phyloP scores from a whole-genome alignment of 179 eudicot species.

The Beta lomatogona region DNA sequence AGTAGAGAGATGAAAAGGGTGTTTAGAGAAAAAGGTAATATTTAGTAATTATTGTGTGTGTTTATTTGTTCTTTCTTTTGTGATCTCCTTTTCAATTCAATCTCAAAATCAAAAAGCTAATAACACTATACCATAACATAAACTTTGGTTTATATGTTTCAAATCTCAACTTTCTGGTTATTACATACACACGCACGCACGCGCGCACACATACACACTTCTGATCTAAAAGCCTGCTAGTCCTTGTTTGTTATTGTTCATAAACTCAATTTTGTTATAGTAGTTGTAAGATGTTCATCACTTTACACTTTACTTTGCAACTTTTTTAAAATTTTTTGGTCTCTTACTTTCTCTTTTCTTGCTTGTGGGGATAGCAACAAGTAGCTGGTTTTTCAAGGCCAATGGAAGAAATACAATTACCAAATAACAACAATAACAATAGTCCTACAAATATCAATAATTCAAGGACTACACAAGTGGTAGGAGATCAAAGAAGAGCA shows the following conservation, averaged over 20 bases:
- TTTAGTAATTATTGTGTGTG: constrained; percentile 33
- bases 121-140: not conserved
- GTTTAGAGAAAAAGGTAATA: constrained; percentile 25
- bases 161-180: constrained; percentile 2
- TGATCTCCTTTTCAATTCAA: constrained; percentile 37
- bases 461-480: constrained; percentile 21
- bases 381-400: constrained; percentile 40
- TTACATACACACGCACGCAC: not conserved
- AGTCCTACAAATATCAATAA: constrained; percentile 29
- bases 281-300: constrained; percentile 15
- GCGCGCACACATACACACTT: not conserved
- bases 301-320: constrained; percentile 17
- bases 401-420: constrained; percentile 47
- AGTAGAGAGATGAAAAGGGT: constrained; percentile 26
- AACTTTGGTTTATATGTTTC: constrained; percentile 27
- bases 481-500: constrained; percentile 39
- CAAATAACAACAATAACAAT: constrained; percentile 19
- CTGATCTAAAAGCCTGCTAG: not conserved
- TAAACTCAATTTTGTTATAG: constrained; percentile 18
- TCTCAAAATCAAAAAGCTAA: constrained; percentile 19
- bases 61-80: constrained; percentile 18
- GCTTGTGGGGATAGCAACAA: constrained; percentile 33
- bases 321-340: constrained; percentile 15
- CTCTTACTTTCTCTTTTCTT: constrained; percentile 12
- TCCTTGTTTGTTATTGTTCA: not conserved